A percentile compares a stretch with the other conserved stretches of the same genome.
phyloP scores from a whole-genome alignment of 495 filamentous ascomycete genomes.

The Penicillium fimorum region DNA sequence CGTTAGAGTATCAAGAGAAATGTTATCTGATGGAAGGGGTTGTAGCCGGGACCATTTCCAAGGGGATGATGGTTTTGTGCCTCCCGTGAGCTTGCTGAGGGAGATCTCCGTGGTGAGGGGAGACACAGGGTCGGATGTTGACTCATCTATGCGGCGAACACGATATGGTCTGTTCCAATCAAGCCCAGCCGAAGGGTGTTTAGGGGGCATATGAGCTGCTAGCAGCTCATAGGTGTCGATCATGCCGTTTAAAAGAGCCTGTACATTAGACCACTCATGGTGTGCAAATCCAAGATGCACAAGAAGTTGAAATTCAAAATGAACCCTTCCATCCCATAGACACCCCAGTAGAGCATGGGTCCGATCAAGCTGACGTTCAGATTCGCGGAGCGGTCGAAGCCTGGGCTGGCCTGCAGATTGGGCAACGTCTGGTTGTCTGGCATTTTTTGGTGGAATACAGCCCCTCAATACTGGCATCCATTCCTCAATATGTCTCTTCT shows the following conservation, averaged over 20 bases:
- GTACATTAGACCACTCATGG: constrained; percentile 45
- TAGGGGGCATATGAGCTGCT: constrained; percentile 18
- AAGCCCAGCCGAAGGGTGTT: constrained; percentile 21
- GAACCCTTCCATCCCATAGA: constrained; percentile 28
- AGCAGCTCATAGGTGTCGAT: constrained; percentile 36
- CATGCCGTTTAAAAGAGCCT: constrained; percentile 38
- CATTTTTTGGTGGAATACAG: constrained; percentile 33
- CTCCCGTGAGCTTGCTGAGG: constrained; percentile 34
- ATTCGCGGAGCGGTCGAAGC: constrained; percentile 10
- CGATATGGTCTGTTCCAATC: constrained; percentile 23
- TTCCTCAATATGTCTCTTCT: constrained; percentile 19
- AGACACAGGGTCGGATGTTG: neutral
- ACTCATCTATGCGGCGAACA: neutral
- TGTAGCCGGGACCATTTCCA: constrained; percentile 4
- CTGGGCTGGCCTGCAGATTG: constrained; percentile 12
- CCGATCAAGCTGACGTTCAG: constrained; percentile 21
- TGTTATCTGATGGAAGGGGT: constrained; percentile 4
- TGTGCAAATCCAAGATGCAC: constrained; percentile 43
- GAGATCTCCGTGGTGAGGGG: constrained; percentile 14
- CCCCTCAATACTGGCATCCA: constrained; percentile 48
- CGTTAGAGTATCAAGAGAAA: constrained; percentile 27
- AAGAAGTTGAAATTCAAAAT: constrained; percentile 34
- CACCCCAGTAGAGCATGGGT: constrained; percentile 25
- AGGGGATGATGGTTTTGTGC: constrained; percentile 1
- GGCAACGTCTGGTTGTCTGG: constrained; percentile 21